phyloP scores from a whole-genome alignment of 2,329 filamentous ascomycete species.

The Onygenales sp. region DNA sequence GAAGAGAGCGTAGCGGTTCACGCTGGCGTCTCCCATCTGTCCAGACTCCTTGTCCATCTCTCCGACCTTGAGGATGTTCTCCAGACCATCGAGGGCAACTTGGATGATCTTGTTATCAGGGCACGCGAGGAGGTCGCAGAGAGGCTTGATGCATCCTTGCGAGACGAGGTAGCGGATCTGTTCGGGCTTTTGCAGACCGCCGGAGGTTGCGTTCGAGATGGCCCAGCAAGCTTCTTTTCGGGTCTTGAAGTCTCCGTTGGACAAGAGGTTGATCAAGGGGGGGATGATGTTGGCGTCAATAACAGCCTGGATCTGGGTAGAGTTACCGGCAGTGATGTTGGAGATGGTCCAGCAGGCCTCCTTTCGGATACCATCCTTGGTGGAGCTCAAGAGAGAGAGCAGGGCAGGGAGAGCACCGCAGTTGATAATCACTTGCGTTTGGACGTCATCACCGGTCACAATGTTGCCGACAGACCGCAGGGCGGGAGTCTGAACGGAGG shows the following conservation, averaged over 20 bases:
- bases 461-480: conserved; percentile 98
- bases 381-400: conserved; percentile 87
- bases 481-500: conserved; percentile 94
- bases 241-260: conserved; percentile 97
- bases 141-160: conserved; percentile 92
- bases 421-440: conserved; percentile 99
- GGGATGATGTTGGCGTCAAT: conserved; percentile 96
- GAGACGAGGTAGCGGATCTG: conserved; percentile 93
- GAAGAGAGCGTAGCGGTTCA: conserved; percentile 96
- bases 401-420: conserved; percentile 86
- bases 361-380: conserved; percentile 97
- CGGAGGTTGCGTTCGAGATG: conserved; percentile 95
- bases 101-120: conserved; percentile 99
- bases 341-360: conserved; percentile 99
- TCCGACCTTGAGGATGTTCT: conserved; percentile 99
- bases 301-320: conserved; percentile 91
- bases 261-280: conserved; percentile 88
- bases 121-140: conserved; percentile 89
- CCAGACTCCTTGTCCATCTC: conserved; percentile 92
- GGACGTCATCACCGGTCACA: conserved; percentile 94
- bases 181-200: conserved; percentile 95
- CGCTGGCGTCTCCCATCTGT: conserved; percentile 40
- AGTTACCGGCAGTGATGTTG: conserved; percentile 97
- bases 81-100: conserved; percentile 89
- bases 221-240: conserved; percentile 99